Evolutionary conservation across 2,329 filamentous ascomycete species (phyloP), one percentile per base, ranked within the genome.

Genomic region (Fusarium stilboides): DNA sequence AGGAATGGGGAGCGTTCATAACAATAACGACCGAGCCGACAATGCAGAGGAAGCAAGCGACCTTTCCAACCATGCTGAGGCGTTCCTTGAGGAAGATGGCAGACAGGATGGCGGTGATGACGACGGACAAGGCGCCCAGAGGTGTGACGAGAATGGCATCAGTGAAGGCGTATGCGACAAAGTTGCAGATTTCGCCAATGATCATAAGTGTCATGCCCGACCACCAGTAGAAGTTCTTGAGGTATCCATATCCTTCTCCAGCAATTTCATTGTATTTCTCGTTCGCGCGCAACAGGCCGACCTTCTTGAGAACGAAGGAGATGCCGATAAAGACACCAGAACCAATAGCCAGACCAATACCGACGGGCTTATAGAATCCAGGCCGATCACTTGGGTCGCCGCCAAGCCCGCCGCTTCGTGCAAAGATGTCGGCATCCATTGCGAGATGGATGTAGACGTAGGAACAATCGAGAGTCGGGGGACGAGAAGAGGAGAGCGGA

Each of bases 151-250:
- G 84, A 73, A 98, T 98, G 64, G 95, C 95, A 79, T 98, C 96
- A 67, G 96, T 96, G 75, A 98, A 98, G 58, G 94, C 93, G 77
- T 98, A 98, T 55, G 96, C 96, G 77, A 95, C 93, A 78, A 98
- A 97, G 81, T 99, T 99, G 88, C 94, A 97, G 58, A 97, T 89
- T 80, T 99, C 96, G 72, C 96, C 96, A 43, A 98, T 75, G 73
- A 98, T 97, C 96, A 99, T 98, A 62, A 98, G 86, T 1, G 85
- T 94, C 96, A 99, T 98, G 73, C 96, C 96, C 2, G 84, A 80
- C 96, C 96, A 99, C 96, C 96, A 99, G 84, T 88, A 97, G 20
- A 85, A 85, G 76, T 98, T 98, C 83, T 97, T 97, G 74, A 99
- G 88, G 79, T 98, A 99, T 66, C 95, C 94, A 79, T 98, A 98